Percentiles rank a stretch among this genome's conserved stretches.
Evolutionary conservation across 2,329 filamentous ascomycete genomes (phyloP).

Genomic region (Phaeoacremonium minimum): DNA sequence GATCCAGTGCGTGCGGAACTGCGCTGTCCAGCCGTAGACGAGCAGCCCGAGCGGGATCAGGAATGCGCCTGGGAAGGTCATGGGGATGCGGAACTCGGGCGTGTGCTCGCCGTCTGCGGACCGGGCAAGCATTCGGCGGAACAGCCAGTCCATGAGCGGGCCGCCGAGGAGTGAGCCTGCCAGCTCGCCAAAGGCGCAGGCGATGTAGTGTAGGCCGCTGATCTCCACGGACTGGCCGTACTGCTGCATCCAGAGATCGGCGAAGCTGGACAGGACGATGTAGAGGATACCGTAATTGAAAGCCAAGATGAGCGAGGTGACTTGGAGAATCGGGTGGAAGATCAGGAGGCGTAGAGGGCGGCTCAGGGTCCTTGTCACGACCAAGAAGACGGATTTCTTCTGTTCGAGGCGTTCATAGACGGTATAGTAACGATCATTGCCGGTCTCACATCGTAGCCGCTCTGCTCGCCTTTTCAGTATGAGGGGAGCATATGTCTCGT

Average conservation of each 20-base stretch:
- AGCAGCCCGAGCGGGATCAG: slow-evolving; percentile 32
- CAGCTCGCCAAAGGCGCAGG: slow-evolving; percentile 59
- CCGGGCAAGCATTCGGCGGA: slow-evolving; percentile 19
- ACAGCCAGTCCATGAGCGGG: slow-evolving; percentile 35
- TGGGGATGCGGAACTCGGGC: slow-evolving; percentile 46
- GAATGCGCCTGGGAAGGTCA: slow-evolving; percentile 40
- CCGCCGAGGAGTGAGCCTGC: slow-evolving; percentile 45
- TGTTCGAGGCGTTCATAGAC: slow-evolving; percentile 29
- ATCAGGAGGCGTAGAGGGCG: slow-evolving; percentile 52
- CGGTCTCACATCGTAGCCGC: slow-evolving; percentile 3
- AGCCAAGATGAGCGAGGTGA: slow-evolving; percentile 49
- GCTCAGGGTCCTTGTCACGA: slow-evolving; percentile 29
- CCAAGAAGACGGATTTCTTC: slow-evolving; percentile 16
- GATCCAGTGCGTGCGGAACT: slow-evolving; percentile 29
- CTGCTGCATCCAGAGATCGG: slow-evolving; percentile 47
- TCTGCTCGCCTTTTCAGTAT: slow-evolving; percentile 18
- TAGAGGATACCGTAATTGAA: slow-evolving; percentile 61
- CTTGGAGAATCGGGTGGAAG: slow-evolving; percentile 58
- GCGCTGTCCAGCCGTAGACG: slow-evolving; percentile 38
- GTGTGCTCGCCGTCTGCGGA: slow-evolving; percentile 10
- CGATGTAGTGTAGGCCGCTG: slow-evolving; percentile 61
- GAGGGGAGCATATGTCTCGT: slow-evolving; percentile 31
- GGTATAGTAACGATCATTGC: slow-evolving; percentile 21
- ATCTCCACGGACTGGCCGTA: slow-evolving; percentile 55
- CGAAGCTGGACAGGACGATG: slow-evolving; percentile 58